These are phyloP conservation scores for Theobroma cacao DNA, from an alignment of 345 rosid genomes.

Conservation along the genomic window DNA sequence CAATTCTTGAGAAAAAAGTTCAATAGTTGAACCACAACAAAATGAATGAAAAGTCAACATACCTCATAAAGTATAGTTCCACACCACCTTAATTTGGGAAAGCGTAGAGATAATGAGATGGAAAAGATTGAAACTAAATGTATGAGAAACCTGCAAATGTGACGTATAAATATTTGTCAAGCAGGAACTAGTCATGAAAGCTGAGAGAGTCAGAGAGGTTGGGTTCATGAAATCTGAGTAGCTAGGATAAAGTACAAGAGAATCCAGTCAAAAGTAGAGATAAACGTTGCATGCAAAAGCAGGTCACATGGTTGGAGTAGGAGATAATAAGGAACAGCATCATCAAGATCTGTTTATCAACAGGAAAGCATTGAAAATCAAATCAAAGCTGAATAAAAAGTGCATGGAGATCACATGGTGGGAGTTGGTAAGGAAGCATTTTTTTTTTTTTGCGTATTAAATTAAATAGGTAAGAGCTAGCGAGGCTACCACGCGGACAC, in stretches of 20 bases:
- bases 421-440: conserved; percentile 23
- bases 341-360: conserved; percentile 3
- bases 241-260: background rate
- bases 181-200: background rate
- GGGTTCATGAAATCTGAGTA: conserved; percentile 12
- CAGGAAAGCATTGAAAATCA: background rate
- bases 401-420: conserved; percentile 20
- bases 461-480: background rate
- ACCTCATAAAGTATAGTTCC: conserved; percentile 18
- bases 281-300: conserved; percentile 13
- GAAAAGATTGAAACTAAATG: background rate
- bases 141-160: background rate
- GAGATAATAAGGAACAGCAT: background rate
- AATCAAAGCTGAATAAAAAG: conserved; percentile 15
- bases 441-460: background rate
- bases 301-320: conserved; percentile 17
- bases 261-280: conserved; percentile 15
- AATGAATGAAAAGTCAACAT: conserved; percentile 4
- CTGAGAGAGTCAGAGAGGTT: background rate
- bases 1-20: background rate
- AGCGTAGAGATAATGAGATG: conserved; percentile 1
- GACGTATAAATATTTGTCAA: background rate
- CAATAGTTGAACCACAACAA: background rate
- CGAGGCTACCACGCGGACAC: background rate
- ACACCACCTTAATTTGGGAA: background rate